Conservation (phyloP, 495 filamentous ascomycete genomes). For the Annulohypoxylon maeteangense region DNA sequence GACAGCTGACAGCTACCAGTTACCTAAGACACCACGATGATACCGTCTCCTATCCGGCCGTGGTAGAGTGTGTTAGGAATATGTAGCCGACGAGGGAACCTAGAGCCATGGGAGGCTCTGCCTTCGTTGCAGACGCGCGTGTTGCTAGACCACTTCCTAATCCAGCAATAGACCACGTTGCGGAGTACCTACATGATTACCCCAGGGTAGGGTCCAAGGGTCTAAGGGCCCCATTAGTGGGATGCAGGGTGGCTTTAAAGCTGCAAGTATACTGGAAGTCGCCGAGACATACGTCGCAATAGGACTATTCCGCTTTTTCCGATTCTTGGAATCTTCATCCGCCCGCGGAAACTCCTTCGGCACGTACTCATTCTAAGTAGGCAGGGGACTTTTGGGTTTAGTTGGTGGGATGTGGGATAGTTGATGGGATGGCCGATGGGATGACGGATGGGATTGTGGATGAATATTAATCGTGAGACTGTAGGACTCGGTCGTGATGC, state of each 20-base stretch:
- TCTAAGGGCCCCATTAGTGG: conserved; percentile 2
- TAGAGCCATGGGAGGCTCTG: conserved; percentile 8
- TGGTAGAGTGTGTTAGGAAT: neutral
- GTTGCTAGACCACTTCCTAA: conserved; percentile 17
- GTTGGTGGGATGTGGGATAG: neutral
- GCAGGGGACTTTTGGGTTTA: neutral
- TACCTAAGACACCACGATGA: neutral
- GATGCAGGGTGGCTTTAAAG: neutral
- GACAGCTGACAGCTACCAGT: neutral
- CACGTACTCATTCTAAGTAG: neutral
- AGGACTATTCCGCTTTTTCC: conserved; percentile 18
- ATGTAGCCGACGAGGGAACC: neutral
- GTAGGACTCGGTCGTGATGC: neutral
- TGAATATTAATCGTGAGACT: neutral
- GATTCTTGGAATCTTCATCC: neutral
- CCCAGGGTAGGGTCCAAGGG: neutral
- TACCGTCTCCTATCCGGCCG: neutral
- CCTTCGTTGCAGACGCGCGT: neutral
- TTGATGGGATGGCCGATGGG: neutral
- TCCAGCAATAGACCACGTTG: conserved; percentile 4
- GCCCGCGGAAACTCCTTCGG: neutral
- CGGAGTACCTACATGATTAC: conserved; percentile 8
- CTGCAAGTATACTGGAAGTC: neutral
- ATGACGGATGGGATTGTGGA: no score
- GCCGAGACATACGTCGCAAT: neutral